Evolutionary conservation across 306 rosid genomes (phyloP), one percentile per base, ranked within the genome.

Genomic region (Castanospermum australe): DNA sequence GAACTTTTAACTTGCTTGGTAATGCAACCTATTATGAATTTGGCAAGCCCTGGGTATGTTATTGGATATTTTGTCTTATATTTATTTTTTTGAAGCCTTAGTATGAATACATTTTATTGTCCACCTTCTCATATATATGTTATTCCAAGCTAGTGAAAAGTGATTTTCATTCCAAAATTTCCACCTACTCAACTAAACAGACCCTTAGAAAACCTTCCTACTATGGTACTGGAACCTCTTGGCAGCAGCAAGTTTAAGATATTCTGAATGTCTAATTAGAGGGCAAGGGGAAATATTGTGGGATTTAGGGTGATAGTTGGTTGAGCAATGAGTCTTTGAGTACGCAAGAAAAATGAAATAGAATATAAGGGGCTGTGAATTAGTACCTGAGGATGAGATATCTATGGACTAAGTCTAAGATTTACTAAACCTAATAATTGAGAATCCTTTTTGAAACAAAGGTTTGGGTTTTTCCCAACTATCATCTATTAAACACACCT

Each of bases 31-130:
- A 77, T 96, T 83, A 86, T 96, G 90, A 85, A 88, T 84, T 89
- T 93, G 21, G 98, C 98, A 33, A 88, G 94, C 84, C 99, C 99
- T 68, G 96, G 94, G 99, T 96, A 93, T 64, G 96, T 82, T 85
- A 79, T 68, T 84, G 54, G 76, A 51, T 77, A 84, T 24, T 36
- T 71, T 66, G 38, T 73, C 51, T 41, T 73, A 42, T 36, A 38
- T 77, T 63, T 42, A 22, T 15, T 11, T 45, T 71, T 22, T 74
- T 61, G 32, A 32, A 51, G 30, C 60, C 63, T 54, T 35, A 35
- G 75, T 44, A 56, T 73, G 44, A 44, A 11, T 56, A 22, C 57
- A 66, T 69, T 67, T 47, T 24, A 56, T 21, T 12, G 15, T 57
- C 47, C 38, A 8, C 56, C 64, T 66, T 74, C 33, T 65, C 69